Evolutionary conservation across 441 rosid genomes (phyloP), one percentile per base, ranked within the genome.

Genomic region (Euphorbia schlechtendalii): DNA sequence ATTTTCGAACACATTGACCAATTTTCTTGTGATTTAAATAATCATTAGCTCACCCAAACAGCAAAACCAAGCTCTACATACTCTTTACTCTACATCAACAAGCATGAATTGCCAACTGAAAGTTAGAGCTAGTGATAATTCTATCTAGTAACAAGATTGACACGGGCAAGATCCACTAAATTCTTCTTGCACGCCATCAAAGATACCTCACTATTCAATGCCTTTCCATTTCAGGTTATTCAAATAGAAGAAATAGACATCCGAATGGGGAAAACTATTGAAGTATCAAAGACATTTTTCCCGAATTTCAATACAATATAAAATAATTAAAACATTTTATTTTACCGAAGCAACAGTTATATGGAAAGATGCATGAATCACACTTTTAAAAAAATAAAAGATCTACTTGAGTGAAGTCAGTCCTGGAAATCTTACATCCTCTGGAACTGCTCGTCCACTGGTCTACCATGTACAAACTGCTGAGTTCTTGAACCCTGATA

Each of bases 361-460:
- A 32, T 30, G 34, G 46, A 27, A 30, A 66, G 56, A 18, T 57
- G 45, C 34, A 18, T 6, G 45, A 28, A 20, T 55, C 62, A 56
- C 10, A 66, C 15, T 57, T 41, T 27, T 28, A 30, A 66, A 30
- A 17, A 30, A 60, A 27, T 59, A n/a, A 61, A 51, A 60, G 30
- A 14, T 24, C 20, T 15, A 52, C 34, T 27, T 51, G 63, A 57
- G 30, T 45, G 24, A 56, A 13, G 41, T 51, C 49, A 7, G 4
- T 48, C 55, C 43, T 52, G 38, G 56, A 65, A 62, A 14, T 67
- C 89, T 76, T 78, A 93, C 99, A 83, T 78, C 72, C 76, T 86
- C 36, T 65, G 76, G 63, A 90, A 82, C 56, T 75, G 88, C 66
- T 84, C 87, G 48, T 82, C 85, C 66, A 80, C 65, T 56, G 89